These are phyloP conservation scores for Peronospora farinosa DNA, from an alignment of 352 stramenopile species.

Conservation along the genomic window DNA sequence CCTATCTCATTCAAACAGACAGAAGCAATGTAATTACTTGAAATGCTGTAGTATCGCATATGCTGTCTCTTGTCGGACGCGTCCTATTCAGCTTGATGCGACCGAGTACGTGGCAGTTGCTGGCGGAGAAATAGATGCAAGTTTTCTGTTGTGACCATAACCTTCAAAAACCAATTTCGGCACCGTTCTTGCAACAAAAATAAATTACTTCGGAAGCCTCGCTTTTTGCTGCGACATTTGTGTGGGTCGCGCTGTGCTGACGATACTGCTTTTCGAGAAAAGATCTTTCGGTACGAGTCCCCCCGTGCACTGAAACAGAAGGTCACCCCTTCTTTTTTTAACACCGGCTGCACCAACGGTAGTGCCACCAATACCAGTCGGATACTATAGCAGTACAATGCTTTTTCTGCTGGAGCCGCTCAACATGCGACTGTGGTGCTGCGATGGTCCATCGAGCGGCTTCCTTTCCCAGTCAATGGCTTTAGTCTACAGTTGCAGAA, in stretches of 20 bases:
- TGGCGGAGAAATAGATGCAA: constrained; percentile 4
- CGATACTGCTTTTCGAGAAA: constrained; percentile 17
- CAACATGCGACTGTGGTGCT: constrained; percentile 13
- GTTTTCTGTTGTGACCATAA: constrained; percentile 4
- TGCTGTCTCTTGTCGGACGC: constrained; percentile 3
- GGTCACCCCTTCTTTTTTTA: constrained; percentile 27
- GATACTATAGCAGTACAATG: background rate
- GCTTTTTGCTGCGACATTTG: constrained; percentile 15
- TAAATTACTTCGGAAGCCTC: constrained; percentile 24
- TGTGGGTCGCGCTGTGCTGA: constrained; percentile 9
- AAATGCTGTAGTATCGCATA: constrained; percentile 21
- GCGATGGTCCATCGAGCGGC: constrained; percentile 17
- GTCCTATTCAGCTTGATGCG: constrained; percentile 14
- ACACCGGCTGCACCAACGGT: constrained; percentile 17
- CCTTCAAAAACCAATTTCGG: constrained; percentile 5
- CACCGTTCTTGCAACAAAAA: constrained; percentile 5
- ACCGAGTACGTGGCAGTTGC: constrained; percentile 7
- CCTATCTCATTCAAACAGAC: constrained; percentile 15
- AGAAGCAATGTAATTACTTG: constrained; percentile 4
- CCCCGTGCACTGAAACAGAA: constrained; percentile 17
- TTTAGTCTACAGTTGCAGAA: constrained; percentile 27
- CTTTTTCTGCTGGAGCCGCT: constrained; percentile 1
- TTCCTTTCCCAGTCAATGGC: constrained; percentile 21
- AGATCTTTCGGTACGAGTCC: constrained; percentile 9
- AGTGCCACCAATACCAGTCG: constrained; percentile 6